Evolutionary conservation across 2,329 filamentous ascomycete species (phyloP).

Genomic region (Fusarium sp.): DNA sequence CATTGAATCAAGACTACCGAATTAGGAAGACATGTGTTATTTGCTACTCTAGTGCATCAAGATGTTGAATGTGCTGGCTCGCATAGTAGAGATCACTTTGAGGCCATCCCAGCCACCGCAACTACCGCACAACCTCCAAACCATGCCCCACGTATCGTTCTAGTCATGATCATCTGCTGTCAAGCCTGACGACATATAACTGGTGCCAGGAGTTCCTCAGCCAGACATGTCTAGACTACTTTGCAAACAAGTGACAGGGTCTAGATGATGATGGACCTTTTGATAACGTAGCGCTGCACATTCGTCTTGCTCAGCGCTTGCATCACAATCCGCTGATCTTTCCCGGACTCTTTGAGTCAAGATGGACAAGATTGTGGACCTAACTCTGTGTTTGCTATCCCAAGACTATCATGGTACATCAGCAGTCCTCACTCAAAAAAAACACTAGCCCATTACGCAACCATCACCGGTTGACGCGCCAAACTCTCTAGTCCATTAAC

Average conservation of each 20-base stretch:
- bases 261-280: constrained; percentile 7
- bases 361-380: constrained; percentile 8
- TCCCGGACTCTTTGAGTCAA: neutral
- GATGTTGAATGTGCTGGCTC: constrained; percentile 9
- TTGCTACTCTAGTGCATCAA: neutral
- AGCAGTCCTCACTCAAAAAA: constrained; percentile 17
- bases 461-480: constrained; percentile 18
- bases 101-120: constrained; percentile 19
- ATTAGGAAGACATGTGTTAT: neutral
- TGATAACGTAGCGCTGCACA: neutral
- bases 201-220: neutral
- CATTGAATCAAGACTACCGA: neutral
- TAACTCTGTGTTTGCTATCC: constrained; percentile 24
- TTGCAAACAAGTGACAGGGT: constrained; percentile 4
- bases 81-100: constrained; percentile 11
- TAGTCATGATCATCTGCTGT: neutral
- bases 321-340: neutral
- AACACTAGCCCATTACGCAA: constrained; percentile 33
- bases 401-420: constrained; percentile 13
- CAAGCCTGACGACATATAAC: neutral
- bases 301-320: constrained; percentile 9
- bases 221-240: neutral
- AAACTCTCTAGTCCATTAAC: constrained; percentile 11
- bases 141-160: constrained; percentile 20
- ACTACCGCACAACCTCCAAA: constrained; percentile 9